Percentiles rank a stretch among this genome's conserved stretches.
phyloP scores from a whole-genome alignment of 352 stramenopile species.

The Globisporangium heterothallicum region DNA sequence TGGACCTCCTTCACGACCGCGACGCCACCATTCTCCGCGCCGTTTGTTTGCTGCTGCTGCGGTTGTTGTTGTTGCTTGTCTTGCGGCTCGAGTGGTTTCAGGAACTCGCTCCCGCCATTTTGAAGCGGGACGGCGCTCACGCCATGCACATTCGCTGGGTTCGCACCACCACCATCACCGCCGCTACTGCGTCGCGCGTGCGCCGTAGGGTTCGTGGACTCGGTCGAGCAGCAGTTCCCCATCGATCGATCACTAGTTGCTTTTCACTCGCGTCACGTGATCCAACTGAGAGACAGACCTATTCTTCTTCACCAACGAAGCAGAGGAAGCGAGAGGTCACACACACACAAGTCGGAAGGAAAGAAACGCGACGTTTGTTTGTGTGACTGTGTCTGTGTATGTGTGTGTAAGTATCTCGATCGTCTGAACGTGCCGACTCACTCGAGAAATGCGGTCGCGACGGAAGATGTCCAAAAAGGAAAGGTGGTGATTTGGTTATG shows the following conservation, averaged over 20 bases:
- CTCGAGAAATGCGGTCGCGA: no score
- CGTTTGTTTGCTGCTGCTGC: neutral
- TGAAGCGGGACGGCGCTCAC: neutral
- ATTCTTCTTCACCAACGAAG: no score
- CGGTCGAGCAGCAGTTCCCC: conserved; percentile 83
- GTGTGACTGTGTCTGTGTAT: no score
- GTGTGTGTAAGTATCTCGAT: no score
- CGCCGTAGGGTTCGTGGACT: conserved; percentile 31
- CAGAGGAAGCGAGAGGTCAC: conserved; percentile 8
- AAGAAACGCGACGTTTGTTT: neutral
- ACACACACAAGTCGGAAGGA: neutral
- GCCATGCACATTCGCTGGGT: neutral
- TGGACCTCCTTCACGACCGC: conserved; percentile 1
- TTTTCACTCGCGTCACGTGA: neutral
- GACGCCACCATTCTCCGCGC: neutral
- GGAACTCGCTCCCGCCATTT: neutral
- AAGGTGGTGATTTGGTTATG: no score
- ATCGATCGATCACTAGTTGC: conserved; percentile 25
- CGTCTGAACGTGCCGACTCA: no score
- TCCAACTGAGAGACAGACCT: neutral
- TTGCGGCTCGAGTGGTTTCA: neutral
- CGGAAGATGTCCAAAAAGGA: no score
- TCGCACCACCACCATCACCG: neutral
- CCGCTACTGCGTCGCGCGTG: neutral
- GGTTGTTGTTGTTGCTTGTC: neutral